Percentiles rank a stretch among this genome's conserved stretches.
These are phyloP conservation scores for Hypoxylon sp. DNA, from an alignment of 2,329 filamentous ascomycete genomes.

Conservation along the genomic window DNA sequence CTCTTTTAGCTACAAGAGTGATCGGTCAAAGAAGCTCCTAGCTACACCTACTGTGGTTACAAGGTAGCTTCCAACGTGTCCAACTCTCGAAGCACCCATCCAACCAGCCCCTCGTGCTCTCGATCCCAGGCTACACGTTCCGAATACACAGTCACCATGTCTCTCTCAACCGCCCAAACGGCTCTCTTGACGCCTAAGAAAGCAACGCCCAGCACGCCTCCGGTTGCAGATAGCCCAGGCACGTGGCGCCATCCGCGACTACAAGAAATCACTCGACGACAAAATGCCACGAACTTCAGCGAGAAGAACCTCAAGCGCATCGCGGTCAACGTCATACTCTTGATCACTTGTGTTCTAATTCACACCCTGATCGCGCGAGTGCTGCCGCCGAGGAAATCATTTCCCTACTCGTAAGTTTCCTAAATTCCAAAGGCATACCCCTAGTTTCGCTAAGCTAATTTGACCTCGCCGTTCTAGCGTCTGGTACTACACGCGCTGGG, in stretches of 20 bases:
- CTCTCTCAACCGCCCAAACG: conserved; percentile 45
- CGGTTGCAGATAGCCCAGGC: conserved; percentile 67
- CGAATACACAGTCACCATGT: conserved; percentile 42
- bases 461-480: too few species aligned
- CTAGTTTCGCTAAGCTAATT: too few species aligned
- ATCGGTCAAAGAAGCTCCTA: conserved; percentile 17
- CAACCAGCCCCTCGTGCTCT: conserved; percentile 1
- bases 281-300: conserved; percentile 80
- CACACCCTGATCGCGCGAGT: conserved; percentile 33
- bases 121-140: conserved; percentile 2
- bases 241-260: conserved; percentile 92
- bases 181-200: conserved; percentile 53
- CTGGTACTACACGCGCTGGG: conserved; percentile 53
- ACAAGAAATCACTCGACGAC: conserved; percentile 84
- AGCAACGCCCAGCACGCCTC: conserved; percentile 38
- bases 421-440: too few species aligned
- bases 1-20: conserved; percentile 9
- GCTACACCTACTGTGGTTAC: too few species aligned
- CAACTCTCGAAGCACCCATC: conserved; percentile 10
- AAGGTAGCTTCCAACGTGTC: too few species aligned
- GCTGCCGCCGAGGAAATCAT: conserved; percentile 36
- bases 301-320: conserved; percentile 78
- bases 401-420: conserved; percentile 38
- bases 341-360: conserved; percentile 42
- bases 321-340: conserved; percentile 67